Evolutionary conservation across 1,284 basidiomycete genomes (phyloP).

Genomic region (Sporisorium graminicola): DNA sequence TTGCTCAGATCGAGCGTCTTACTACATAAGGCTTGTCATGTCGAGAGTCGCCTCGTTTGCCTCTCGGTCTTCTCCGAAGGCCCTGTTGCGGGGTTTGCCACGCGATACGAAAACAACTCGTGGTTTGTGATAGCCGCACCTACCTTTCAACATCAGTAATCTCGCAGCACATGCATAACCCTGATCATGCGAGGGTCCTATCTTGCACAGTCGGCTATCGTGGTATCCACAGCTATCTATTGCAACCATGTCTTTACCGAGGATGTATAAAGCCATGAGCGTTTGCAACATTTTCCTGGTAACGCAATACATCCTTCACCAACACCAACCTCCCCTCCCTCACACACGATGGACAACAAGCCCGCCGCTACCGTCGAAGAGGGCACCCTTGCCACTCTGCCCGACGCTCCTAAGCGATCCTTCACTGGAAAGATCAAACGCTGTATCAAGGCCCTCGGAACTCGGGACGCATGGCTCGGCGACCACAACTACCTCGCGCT

Average conservation of each 20-base stretch:
- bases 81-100: conserved; percentile 7
- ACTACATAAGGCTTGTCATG: background rate
- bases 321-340: background rate
- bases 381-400: conserved; percentile 25
- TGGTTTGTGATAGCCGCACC: background rate
- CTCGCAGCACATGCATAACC: background rate
- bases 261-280: background rate
- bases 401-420: conserved; percentile 16
- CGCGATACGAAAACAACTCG: background rate
- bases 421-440: conserved; percentile 24
- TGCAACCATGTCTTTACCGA: background rate
- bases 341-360: conserved; percentile 20
- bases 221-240: conserved; percentile 5
- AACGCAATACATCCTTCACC: background rate
- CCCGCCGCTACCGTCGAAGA: conserved; percentile 22
- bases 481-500: conserved; percentile 35
- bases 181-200: background rate
- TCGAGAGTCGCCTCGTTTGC: background rate
- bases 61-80: conserved; percentile 13
- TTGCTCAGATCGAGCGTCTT: background rate
- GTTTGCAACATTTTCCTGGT: background rate
- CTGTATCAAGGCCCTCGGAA: conserved; percentile 16
- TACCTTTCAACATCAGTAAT: background rate
- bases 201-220: background rate
- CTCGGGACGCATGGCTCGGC: conserved; percentile 36